Base-by-base conservation (phyloP, 2,329 filamentous ascomycete genomes). In the Talaromyces pinophilus region DNA sequence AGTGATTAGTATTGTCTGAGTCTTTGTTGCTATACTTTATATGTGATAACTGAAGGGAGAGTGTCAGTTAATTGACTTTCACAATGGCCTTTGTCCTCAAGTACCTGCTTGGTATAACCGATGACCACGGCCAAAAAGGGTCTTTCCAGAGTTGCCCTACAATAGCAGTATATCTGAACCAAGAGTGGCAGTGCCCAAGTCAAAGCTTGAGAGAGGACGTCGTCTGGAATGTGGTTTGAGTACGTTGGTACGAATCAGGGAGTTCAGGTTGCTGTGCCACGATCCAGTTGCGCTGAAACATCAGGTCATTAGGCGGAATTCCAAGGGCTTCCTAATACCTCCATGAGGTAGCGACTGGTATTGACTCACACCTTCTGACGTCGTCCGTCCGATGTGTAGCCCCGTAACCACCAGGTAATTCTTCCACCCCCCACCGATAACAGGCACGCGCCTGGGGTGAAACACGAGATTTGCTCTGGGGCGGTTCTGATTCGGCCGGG, bases 221-320 rank as follows among this genome's bases (percentile, higher is more conserved):
- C n/a, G 40, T 22, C 40, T 50, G 62, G 62, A 64, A 64, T 64
- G 62, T 59, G 25, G 11, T 55, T 46, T 48, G 52, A 35, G 33
- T 40, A 1, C 17, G 52, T 10, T 62, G 60, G 30, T 40, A 54
- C 13, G 33, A 42, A 62, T 52, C n/a, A 25, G 60, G 44, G 17
- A 30, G 42, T 63, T 48, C 57, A 33, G 28, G 40, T 50, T 61
- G 63, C 57, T 61, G 55, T 61, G 63, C 44, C 63, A 65, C 55
- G 44, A 54, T 60, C 54, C 57, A 60, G 57, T 52, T 19, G 62
- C 50, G 52, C 40, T 71, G 70, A 73, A 71, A 76, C 72, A 77
- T 67, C 71, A 70, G 70, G 66, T 70, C 72, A 71, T 72, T 66
- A 64, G 69, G 69, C 71, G 67, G 64, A 68, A 70, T 69, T 64